phyloP scores from a whole-genome alignment of 164 flowering plant species.

The Malania oleifera region DNA sequence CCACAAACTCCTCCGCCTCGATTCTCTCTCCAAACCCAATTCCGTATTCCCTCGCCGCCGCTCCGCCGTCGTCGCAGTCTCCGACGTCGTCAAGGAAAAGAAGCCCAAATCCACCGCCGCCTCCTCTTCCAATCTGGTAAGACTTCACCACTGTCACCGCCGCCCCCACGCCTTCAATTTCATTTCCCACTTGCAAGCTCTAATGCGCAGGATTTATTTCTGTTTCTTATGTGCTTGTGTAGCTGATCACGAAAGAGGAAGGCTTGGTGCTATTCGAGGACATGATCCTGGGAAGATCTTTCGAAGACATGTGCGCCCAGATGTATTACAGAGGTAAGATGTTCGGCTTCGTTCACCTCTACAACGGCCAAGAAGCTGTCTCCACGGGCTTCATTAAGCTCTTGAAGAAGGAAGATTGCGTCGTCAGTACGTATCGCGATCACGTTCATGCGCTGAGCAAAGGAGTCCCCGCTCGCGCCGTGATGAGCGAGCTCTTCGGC shows the following conservation, averaged over 20 bases:
- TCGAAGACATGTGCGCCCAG: conserved; percentile 98
- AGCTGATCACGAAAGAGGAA: conserved; percentile 80
- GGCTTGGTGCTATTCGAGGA: conserved; percentile 74
- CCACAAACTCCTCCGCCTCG: conserved; percentile 18
- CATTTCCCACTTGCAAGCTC: too few species aligned
- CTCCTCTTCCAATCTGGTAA: conserved; percentile 43
- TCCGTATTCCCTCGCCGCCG: conserved; percentile 17
- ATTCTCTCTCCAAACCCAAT: conserved; percentile 5
- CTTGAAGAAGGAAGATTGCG: conserved; percentile 60
- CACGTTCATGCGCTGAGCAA: conserved; percentile 92
- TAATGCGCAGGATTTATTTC: neutral
- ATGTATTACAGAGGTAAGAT: conserved; percentile 97
- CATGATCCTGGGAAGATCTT: conserved; percentile 74
- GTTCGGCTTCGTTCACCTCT: conserved; percentile 94
- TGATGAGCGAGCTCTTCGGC: conserved; percentile 93
- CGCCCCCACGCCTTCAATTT: too few species aligned
- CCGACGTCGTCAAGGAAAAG: conserved; percentile 68
- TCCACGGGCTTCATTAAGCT: conserved; percentile 93
- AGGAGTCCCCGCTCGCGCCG: conserved; percentile 77
- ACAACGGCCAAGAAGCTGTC: conserved; percentile 92
- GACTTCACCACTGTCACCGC: neutral
- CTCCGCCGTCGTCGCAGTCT: conserved; percentile 44
- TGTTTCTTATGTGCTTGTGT: conserved; percentile 7
- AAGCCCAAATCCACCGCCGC: conserved; percentile 32
- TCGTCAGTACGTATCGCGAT: conserved; percentile 83